Conservation (phyloP, 2,329 filamentous ascomycete genomes). For the Bretziella fagacearum region DNA sequence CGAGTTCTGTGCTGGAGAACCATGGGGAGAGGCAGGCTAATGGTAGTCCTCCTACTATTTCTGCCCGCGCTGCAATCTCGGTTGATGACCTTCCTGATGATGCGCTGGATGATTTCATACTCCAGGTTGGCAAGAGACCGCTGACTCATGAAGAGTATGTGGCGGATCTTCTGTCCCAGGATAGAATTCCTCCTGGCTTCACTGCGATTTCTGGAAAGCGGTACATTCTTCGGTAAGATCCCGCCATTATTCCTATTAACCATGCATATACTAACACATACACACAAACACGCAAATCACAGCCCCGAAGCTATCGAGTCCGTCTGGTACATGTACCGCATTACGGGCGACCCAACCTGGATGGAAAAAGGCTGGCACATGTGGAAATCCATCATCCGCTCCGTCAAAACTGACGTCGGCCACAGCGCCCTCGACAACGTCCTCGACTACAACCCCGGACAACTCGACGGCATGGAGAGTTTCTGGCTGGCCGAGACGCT, state of each 20-base stretch:
- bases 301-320: slow-evolving; percentile 78
- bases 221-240: slow-evolving; percentile 46
- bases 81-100: slow-evolving; percentile 7
- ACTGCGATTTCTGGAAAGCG: slow-evolving; percentile 26
- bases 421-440: slow-evolving; percentile 57
- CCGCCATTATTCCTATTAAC: not conserved
- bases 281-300: slow-evolving; percentile 6
- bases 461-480: slow-evolving; percentile 58
- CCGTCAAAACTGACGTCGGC: slow-evolving; percentile 48
- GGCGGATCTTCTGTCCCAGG: slow-evolving; percentile 26
- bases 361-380: slow-evolving; percentile 76
- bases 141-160: slow-evolving; percentile 39
- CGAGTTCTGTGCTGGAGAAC: not conserved
- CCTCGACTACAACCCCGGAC: slow-evolving; percentile 24
- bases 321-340: slow-evolving; percentile 79
- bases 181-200: slow-evolving; percentile 35
- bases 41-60: too few species aligned
- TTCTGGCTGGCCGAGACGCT: slow-evolving; percentile 85
- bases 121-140: slow-evolving; percentile 21
- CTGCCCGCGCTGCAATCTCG: not conserved
- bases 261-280: too few species aligned
- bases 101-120: slow-evolving; percentile 6
- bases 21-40: not conserved
- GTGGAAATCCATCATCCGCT: slow-evolving; percentile 54
- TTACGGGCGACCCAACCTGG: slow-evolving; percentile 60